Evolutionary conservation across 371 early-diverging fungal species (phyloP).

Genomic region (Chytridiales sp.): DNA sequence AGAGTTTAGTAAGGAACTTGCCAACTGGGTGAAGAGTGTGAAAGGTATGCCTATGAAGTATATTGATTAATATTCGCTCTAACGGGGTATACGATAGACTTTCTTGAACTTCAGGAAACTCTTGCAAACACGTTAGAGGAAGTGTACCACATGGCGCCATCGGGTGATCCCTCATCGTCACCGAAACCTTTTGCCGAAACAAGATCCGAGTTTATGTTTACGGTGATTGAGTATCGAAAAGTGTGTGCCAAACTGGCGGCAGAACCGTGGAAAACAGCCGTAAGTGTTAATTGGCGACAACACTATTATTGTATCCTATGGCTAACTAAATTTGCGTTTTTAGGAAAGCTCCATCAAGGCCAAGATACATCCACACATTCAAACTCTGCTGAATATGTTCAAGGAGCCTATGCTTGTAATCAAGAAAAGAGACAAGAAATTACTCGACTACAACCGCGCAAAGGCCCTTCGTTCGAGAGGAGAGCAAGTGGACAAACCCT

Average conservation of each 20-base stretch:
- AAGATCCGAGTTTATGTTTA: background rate
- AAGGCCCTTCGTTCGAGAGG: slow-evolving; percentile 58
- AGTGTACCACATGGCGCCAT: slow-evolving; percentile 50
- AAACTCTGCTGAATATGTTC: slow-evolving; percentile 59
- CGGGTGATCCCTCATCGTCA: background rate
- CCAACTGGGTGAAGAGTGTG: slow-evolving; percentile 29
- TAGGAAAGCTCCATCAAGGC: slow-evolving; percentile 32
- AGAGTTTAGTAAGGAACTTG: slow-evolving; percentile 20
- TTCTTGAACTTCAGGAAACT: slow-evolving; percentile 57
- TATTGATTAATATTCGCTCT: background rate
- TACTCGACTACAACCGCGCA: slow-evolving; percentile 72
- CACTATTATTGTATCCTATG: background rate
- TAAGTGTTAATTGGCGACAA: slow-evolving; percentile 7
- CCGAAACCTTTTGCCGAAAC: background rate
- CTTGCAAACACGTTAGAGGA: slow-evolving; percentile 62
- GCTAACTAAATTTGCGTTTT: background rate
- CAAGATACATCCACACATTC: slow-evolving; percentile 57
- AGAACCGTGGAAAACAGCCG: slow-evolving; percentile 28
- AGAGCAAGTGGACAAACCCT: slow-evolving; percentile 49
- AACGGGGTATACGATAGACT: slow-evolving; percentile 29
- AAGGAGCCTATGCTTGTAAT: slow-evolving; percentile 71
- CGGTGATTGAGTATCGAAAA: slow-evolving; percentile 33
- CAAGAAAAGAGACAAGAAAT: slow-evolving; percentile 72
- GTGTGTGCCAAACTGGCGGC: slow-evolving; percentile 31
- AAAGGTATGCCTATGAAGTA: slow-evolving; percentile 11